A percentile compares a stretch with the other conserved stretches of the same genome.
phyloP scores from a whole-genome alignment of 441 rosid genomes.

The Erysimum pusillum region DNA sequence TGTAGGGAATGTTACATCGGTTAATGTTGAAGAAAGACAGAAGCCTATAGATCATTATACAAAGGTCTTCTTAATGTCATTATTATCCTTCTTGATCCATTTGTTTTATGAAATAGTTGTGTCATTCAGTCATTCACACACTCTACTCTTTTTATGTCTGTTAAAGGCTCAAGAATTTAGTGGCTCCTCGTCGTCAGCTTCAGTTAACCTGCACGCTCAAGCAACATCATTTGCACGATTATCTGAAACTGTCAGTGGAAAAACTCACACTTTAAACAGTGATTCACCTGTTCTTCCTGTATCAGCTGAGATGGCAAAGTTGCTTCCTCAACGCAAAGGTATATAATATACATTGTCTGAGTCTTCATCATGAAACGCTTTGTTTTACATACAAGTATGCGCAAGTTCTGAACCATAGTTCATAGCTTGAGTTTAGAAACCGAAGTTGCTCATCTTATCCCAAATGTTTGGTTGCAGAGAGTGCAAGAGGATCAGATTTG shows the following conservation, averaged over 20 bases:
- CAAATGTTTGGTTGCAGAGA: slow-evolving; percentile 48
- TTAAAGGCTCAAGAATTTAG: slow-evolving; percentile 47
- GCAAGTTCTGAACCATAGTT: background rate
- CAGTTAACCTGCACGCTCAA: slow-evolving; percentile 64
- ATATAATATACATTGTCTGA: background rate
- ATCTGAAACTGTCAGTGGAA: slow-evolving; percentile 56
- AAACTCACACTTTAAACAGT: slow-evolving; percentile 41
- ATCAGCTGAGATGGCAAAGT: slow-evolving; percentile 81
- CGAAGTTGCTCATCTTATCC: background rate
- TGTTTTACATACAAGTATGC: background rate
- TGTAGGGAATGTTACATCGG: slow-evolving; percentile 41
- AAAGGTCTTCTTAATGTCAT: slow-evolving; percentile 44
- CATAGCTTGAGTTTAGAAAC: slow-evolving; percentile 5
- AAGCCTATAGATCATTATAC: slow-evolving; percentile 43
- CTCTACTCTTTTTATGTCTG: background rate
- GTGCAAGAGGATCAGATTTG: slow-evolving; percentile 67
- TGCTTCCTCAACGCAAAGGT: slow-evolving; percentile 73
- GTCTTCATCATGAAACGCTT: background rate
- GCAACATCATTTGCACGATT: slow-evolving; percentile 69
- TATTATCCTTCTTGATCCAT: background rate
- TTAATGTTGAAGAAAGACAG: slow-evolving; percentile 43
- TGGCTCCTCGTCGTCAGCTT: slow-evolving; percentile 49
- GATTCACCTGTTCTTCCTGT: slow-evolving; percentile 71
- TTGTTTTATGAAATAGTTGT: background rate
- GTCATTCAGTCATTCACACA: background rate